Evolutionary conservation across 495 filamentous ascomycete species (phyloP), one percentile per base, ranked within the genome.

Genomic region (Aspergillus campestris): DNA sequence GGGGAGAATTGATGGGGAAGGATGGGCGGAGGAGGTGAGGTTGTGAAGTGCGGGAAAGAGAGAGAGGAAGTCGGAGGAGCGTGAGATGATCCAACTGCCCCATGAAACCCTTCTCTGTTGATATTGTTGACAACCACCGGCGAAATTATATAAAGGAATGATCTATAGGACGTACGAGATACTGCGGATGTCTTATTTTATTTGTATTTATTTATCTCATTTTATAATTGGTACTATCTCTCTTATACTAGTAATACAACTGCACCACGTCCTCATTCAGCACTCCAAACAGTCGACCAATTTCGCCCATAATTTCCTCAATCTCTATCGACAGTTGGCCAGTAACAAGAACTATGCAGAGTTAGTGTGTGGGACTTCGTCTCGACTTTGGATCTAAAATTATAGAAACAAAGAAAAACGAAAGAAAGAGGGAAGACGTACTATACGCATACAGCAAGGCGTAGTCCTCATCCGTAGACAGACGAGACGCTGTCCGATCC

Each of bases 371-470:
- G 18, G 18, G 18, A 24, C 18, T 24, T 24, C 4, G 18, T 24
- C 18, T 24, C 18, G 18, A 4, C 12, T 36, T 42, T 47, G 14
- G 12, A 44, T 30, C 27, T 24, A 24, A 24, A 8, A 5, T n/a
- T n/a, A 7, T 3, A 9, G 15, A 43, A 29, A 30, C 6, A 8
- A 28, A 32, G 8, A 8, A n/a, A n/a, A n/a, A n/a, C n/a, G 15
- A 34, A 10, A 15, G 8, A 38, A 10, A 54, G 3, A 39, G 9
- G 31, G 3, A 15, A 14, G 52, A 56, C 72, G 59, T 59, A 84
- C 81, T 75, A 60, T 83, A 87, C n/a, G 83, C 80, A 69, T 86
- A 87, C 5, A 86, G 61, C 44, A 85, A 52, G 34, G 81, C 79
- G 59, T 82, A 85, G 48, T 87, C 84, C 46, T 83, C 79, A 48